A percentile compares a stretch with the other conserved stretches of the same genome.
These are phyloP conservation scores for Melanogaster broomeanus DNA, from an alignment of 768 basidiomycete genomes.

Conservation along the genomic window DNA sequence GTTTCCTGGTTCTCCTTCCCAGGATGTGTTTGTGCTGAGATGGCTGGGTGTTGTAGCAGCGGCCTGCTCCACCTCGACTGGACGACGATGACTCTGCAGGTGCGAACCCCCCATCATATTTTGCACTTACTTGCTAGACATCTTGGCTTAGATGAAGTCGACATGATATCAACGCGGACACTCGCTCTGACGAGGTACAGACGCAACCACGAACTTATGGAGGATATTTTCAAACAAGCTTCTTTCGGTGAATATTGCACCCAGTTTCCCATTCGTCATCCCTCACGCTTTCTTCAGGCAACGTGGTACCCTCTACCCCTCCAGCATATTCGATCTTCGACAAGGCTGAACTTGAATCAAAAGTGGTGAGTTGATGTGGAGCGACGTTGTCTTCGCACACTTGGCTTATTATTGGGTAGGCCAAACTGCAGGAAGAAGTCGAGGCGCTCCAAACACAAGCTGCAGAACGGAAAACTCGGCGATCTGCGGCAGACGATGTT, in stretches of 20 bases:
- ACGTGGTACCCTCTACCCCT: constrained; percentile 41
- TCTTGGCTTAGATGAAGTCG: constrained; percentile 54
- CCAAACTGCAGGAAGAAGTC: constrained; percentile 59
- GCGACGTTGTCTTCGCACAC: neutral
- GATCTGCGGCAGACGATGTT: constrained; percentile 28
- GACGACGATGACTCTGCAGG: constrained; percentile 73
- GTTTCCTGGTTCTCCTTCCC: constrained; percentile 7
- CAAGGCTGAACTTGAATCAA: constrained; percentile 54
- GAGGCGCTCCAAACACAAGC: constrained; percentile 52
- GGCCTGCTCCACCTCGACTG: constrained; percentile 32
- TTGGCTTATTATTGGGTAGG: constrained; percentile 35
- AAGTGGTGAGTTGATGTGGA: constrained; percentile 44
- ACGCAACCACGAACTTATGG: constrained; percentile 85
- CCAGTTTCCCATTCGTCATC: no score
- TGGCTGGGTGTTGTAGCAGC: constrained; percentile 19
- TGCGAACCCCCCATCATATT: constrained; percentile 22
- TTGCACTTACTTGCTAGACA: neutral
- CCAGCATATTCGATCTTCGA: constrained; percentile 64
- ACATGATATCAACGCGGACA: constrained; percentile 71
- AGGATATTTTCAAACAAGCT: constrained; percentile 75
- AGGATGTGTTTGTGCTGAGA: neutral
- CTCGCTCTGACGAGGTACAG: constrained; percentile 72
- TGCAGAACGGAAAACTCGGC: constrained; percentile 43
- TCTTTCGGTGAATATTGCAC: constrained; percentile 48
- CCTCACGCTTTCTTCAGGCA: constrained; percentile 33